These are phyloP conservation scores for Fusarium oxysporum DNA, from an alignment of 2,329 filamentous ascomycete species.

Conservation along the genomic window DNA sequence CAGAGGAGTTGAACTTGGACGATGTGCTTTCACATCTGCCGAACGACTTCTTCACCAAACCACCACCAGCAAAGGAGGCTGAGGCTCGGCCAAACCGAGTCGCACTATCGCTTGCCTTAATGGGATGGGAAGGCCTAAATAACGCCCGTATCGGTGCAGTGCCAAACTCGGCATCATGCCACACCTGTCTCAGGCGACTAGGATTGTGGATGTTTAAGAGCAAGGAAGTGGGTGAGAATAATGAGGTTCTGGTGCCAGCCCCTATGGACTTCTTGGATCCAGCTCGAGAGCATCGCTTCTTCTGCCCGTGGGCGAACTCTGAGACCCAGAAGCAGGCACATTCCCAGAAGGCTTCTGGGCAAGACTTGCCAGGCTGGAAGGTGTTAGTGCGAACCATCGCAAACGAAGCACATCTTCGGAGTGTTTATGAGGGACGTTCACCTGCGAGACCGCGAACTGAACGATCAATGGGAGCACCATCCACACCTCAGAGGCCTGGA, in stretches of 20 bases:
- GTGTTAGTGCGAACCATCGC: slow-evolving; percentile 65
- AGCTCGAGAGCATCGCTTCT: slow-evolving; percentile 80
- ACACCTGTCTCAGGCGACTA: slow-evolving; percentile 86
- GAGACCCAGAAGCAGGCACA: slow-evolving; percentile 64
- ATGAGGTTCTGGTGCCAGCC: slow-evolving; percentile 66
- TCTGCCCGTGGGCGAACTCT: slow-evolving; percentile 82
- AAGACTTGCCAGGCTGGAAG: slow-evolving; percentile 65
- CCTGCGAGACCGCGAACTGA: slow-evolving; percentile 25
- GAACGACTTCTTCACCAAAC: slow-evolving; percentile 64
- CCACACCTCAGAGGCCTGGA: slow-evolving; percentile 38
- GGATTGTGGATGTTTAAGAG: slow-evolving; percentile 95
- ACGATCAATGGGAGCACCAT: slow-evolving; percentile 26
- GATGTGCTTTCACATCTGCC: slow-evolving; percentile 63
- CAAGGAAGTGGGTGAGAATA: slow-evolving; percentile 70
- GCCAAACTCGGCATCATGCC: slow-evolving; percentile 81
- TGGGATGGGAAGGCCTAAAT: slow-evolving; percentile 79
- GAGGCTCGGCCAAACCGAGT: slow-evolving; percentile 62
- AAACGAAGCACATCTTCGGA: slow-evolving; percentile 68
- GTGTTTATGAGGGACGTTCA: slow-evolving; percentile 49
- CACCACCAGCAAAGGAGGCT: slow-evolving; percentile 49
- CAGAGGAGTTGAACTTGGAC: slow-evolving; percentile 64
- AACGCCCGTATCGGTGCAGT: slow-evolving; percentile 68
- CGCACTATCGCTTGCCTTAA: slow-evolving; percentile 75
- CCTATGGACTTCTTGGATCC: slow-evolving; percentile 77
- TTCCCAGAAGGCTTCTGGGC: slow-evolving; percentile 50